A percentile compares a stretch with the other conserved stretches of the same genome.
Evolutionary conservation across 2,329 filamentous ascomycete genomes (phyloP).

Genomic region (Talaromyces verruculosus): DNA sequence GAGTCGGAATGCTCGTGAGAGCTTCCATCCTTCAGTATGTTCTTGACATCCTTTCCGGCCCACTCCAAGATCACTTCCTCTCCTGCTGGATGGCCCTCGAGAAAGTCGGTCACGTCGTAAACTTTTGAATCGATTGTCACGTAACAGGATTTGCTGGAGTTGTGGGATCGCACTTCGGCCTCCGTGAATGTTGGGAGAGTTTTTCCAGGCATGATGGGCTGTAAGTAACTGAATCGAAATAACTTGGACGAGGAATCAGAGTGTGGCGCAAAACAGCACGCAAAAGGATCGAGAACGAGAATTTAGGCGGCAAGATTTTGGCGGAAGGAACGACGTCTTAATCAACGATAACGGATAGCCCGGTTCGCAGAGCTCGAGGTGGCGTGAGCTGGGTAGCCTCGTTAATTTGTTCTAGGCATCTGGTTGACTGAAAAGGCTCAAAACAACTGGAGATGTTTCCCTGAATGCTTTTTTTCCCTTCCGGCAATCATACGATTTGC

Average conservation of each 20-base stretch:
- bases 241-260: background rate
- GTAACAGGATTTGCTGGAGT: constrained; percentile 80
- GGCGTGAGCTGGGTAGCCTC: background rate
- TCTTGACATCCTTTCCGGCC: constrained; percentile 79
- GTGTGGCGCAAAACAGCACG: background rate
- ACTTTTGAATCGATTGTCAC: constrained; percentile 87
- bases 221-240: background rate
- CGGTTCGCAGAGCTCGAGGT: background rate
- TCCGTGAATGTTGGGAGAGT: constrained; percentile 80
- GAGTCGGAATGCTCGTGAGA: constrained; percentile 87
- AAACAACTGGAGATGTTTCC: background rate
- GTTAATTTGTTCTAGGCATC: background rate
- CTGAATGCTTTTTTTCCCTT: background rate
- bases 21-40: constrained; percentile 76
- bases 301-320: background rate
- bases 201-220: constrained; percentile 67
- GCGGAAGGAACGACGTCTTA: constrained; percentile 2
- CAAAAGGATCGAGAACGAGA: background rate
- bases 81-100: constrained; percentile 88
- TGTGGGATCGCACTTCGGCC: constrained; percentile 79
- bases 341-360: background rate
- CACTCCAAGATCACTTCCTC: constrained; percentile 85
- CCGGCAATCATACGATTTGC: constrained; percentile 13
- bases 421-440: background rate
- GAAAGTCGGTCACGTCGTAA: constrained; percentile 90